phyloP scores from a whole-genome alignment of 2,329 filamentous ascomycete species.

The Monosporascus sp. region DNA sequence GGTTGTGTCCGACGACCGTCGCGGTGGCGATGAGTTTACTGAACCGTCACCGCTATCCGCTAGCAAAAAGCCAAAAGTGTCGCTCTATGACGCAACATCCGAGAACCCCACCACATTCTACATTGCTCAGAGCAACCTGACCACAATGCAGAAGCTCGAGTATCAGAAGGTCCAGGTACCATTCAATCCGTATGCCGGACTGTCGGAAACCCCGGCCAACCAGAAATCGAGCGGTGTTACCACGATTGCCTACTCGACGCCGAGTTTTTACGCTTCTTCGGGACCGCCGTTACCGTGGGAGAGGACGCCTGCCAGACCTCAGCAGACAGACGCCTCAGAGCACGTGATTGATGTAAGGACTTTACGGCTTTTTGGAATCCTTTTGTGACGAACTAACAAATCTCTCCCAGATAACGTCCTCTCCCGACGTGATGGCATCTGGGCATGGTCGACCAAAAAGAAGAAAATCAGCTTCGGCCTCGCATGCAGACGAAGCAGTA shows the following conservation, averaged over 20 bases:
- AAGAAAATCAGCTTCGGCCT: background rate
- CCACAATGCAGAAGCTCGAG: conserved; percentile 28
- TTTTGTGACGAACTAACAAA: conserved; percentile 5
- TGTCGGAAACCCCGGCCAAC: conserved; percentile 14
- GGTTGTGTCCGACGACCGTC: conserved; percentile 3
- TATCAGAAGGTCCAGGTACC: conserved; percentile 23
- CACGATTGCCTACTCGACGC: conserved; percentile 28
- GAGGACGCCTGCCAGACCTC: conserved; percentile 4
- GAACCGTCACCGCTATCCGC: conserved; percentile 6
- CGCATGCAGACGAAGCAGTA: conserved; percentile 4
- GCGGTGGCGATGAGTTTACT: background rate
- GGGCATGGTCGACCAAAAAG: conserved; percentile 4
- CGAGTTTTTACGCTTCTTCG: conserved; percentile 25
- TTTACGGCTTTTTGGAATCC: background rate
- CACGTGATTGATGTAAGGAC: conserved; percentile 18
- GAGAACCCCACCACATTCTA: conserved; percentile 22
- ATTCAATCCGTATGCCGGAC: conserved; percentile 10
- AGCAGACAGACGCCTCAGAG: conserved; percentile 6
- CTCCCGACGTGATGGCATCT: conserved; percentile 20
- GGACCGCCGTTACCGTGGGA: conserved; percentile 25
- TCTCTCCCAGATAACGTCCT: conserved; percentile 20
- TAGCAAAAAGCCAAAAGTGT: conserved; percentile 13
- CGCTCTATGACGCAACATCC: conserved; percentile 13
- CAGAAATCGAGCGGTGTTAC: conserved; percentile 26
- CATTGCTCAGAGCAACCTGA: conserved; percentile 26